Evolutionary conservation across 2,329 filamentous ascomycete species (phyloP).

Genomic region (Verticillium nubilum): DNA sequence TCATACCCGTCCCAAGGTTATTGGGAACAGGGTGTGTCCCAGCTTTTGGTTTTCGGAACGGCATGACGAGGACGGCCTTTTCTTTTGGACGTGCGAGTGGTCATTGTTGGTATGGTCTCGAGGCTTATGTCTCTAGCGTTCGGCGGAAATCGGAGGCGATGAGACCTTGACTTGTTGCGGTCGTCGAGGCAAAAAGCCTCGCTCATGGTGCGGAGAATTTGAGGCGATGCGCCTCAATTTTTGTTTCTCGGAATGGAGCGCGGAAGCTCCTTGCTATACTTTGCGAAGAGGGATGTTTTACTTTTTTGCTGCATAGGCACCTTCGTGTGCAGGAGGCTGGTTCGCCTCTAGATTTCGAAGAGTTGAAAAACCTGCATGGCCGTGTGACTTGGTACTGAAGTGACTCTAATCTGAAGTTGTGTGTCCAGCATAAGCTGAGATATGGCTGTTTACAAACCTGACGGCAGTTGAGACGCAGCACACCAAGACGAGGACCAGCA

Average conservation of each 20-base stretch:
- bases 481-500: too few relatives aligned
- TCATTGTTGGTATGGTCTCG: neutral
- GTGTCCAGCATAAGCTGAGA: too few relatives aligned
- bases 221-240: neutral
- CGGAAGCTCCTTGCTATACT: neutral
- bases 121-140: too few relatives aligned
- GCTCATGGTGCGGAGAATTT: neutral
- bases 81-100: neutral
- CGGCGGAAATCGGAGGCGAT: neutral
- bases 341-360: neutral
- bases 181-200: neutral
- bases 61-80: neutral
- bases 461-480: too few relatives aligned
- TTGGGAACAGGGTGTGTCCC: neutral
- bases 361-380: neutral
- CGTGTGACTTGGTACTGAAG: too few relatives aligned
- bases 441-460: too few relatives aligned
- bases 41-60: neutral
- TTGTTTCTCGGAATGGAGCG: neutral
- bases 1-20: neutral
- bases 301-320: neutral
- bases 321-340: neutral
- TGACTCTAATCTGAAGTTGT: too few relatives aligned
- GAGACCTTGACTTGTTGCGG: neutral
- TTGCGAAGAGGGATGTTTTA: neutral